Conservation (phyloP, 306 rosid species). For the Prunus persica region DNA sequence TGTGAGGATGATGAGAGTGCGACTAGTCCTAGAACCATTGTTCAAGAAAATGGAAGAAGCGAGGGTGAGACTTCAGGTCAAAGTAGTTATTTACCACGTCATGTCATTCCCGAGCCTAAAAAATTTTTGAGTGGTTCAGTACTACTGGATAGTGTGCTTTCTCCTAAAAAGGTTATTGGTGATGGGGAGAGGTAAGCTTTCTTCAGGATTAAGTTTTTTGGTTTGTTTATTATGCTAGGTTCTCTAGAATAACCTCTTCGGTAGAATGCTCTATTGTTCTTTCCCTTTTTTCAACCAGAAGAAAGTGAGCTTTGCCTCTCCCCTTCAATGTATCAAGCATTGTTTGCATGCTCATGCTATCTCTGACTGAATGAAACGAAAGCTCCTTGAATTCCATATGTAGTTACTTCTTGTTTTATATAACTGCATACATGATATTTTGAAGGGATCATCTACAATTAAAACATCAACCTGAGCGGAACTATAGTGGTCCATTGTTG, state of each 20-base stretch:
- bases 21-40: conserved; percentile 47
- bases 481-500: conserved; percentile 74
- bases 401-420: not conserved
- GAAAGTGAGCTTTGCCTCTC: not conserved
- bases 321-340: conserved; percentile 5
- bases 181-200: conserved; percentile 64
- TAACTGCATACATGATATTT: not conserved
- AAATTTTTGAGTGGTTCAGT: conserved; percentile 54
- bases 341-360: not conserved
- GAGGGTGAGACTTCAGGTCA: conserved; percentile 53
- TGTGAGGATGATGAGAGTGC: conserved; percentile 53
- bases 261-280: not conserved
- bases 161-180: conserved; percentile 44
- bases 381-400: not conserved
- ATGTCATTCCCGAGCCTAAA: conserved; percentile 39
- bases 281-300: not conserved
- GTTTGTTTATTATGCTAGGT: conserved; percentile 13
- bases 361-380: not conserved
- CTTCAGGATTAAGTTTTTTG: not conserved
- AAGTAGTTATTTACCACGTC: conserved; percentile 40
- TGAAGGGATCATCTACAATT: conserved; percentile 77
- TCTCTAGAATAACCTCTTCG: conserved; percentile 3
- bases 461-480: conserved; percentile 60
- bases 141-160: conserved; percentile 45
- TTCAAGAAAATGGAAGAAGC: conserved; percentile 53